Evolutionary conservation across 345 rosid genomes (phyloP).

Genomic region (Anastatica hierochuntica): DNA sequence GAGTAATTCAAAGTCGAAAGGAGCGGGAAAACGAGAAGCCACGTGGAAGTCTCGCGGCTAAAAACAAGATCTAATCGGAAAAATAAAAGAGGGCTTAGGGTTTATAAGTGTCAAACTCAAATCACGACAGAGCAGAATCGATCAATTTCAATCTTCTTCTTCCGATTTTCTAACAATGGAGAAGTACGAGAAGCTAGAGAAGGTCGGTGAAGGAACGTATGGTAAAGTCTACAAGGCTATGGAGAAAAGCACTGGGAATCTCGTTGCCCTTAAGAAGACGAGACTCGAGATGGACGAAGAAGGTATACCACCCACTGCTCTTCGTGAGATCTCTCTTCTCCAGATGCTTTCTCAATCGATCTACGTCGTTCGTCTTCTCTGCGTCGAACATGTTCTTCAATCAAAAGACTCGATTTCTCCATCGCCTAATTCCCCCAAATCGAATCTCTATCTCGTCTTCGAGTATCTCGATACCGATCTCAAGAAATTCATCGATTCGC

Average conservation of each 20-base stretch:
- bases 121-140: too few species aligned
- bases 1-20: too few species aligned
- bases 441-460: conserved; percentile 76
- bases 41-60: not conserved
- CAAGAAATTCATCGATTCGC: conserved; percentile 74
- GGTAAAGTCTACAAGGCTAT: conserved; percentile 94
- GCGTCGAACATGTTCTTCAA: conserved; percentile 62
- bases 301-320: conserved; percentile 95
- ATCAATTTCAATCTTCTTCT: not conserved
- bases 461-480: conserved; percentile 93
- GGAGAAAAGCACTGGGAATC: conserved; percentile 62
- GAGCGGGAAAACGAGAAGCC: not conserved
- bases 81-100: not conserved
- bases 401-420: not conserved
- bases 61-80: too few species aligned
- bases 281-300: conserved; percentile 96
- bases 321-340: conserved; percentile 86
- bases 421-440: conserved; percentile 33
- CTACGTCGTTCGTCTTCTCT: conserved; percentile 81
- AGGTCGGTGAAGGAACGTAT: conserved; percentile 93
- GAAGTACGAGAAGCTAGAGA: conserved; percentile 93
- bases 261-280: conserved; percentile 87
- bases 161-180: conserved; percentile 37
- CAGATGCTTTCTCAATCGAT: conserved; percentile 86
- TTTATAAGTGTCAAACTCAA: too few species aligned